A percentile compares a stretch with the other conserved stretches of the same genome.
These are phyloP conservation scores for Xylaria hypoxylon DNA, from an alignment of 2,329 filamentous ascomycete species.

Conservation along the genomic window DNA sequence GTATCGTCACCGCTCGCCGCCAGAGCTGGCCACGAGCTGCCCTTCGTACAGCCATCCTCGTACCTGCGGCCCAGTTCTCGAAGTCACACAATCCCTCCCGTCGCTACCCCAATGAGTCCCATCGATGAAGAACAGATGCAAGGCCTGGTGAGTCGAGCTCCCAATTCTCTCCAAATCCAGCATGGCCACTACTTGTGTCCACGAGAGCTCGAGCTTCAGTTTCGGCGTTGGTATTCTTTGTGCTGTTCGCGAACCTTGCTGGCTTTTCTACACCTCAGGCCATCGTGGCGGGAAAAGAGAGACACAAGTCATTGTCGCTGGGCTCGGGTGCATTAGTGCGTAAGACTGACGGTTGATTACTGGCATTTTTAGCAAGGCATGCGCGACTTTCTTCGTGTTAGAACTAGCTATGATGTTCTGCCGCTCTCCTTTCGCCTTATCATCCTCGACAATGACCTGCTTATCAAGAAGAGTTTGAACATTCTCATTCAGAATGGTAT, in stretches of 20 bases:
- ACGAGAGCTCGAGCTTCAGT: not conserved
- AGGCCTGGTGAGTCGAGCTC: slow-evolving; percentile 72
- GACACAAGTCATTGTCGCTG: not conserved
- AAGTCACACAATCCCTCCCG: slow-evolving; percentile 57
- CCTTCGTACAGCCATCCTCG: slow-evolving; percentile 70
- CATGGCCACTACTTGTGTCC: not conserved
- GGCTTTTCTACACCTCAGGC: not conserved
- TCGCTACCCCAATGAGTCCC: slow-evolving; percentile 64
- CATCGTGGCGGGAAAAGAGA: slow-evolving; percentile 13
- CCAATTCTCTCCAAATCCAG: slow-evolving; percentile 10
- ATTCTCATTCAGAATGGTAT: slow-evolving; percentile 95
- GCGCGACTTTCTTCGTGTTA: slow-evolving; percentile 93
- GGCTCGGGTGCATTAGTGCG: slow-evolving; percentile 8
- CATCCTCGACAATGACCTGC: slow-evolving; percentile 91
- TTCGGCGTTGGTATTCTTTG: not conserved
- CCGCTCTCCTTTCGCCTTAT: slow-evolving; percentile 96
- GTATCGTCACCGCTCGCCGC: slow-evolving; percentile 42
- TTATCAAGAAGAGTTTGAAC: slow-evolving; percentile 96
- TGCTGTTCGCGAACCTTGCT: not conserved
- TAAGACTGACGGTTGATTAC: slow-evolving; percentile 36
- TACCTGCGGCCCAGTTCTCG: slow-evolving; percentile 62
- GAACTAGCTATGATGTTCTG: slow-evolving; percentile 97
- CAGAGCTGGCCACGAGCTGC: slow-evolving; percentile 61
- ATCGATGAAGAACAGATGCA: slow-evolving; percentile 82
- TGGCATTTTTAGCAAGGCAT: slow-evolving; percentile 77